These are phyloP conservation scores for Tetrahymena elliotti DNA, from an alignment of 73 alveolate genomes.

Conservation along the genomic window DNA sequence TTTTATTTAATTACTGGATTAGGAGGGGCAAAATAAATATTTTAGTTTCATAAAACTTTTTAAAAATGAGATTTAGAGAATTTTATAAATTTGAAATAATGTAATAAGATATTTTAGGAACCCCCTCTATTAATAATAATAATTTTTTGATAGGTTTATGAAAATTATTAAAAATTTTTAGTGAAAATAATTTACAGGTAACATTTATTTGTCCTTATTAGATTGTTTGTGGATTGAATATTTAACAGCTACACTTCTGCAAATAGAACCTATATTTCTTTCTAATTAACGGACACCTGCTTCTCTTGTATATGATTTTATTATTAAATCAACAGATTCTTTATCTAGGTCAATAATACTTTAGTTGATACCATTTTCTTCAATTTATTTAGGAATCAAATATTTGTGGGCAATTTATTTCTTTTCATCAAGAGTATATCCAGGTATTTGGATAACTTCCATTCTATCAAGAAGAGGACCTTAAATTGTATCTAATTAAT, in stretches of 20 bases:
- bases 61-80: too few relatives aligned
- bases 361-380: conserved; percentile 62
- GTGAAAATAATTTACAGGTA: background rate
- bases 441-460: conserved; percentile 87
- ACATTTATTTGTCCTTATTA: background rate
- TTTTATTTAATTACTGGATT: too few relatives aligned
- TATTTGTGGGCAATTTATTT: conserved; percentile 70
- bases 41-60: too few relatives aligned
- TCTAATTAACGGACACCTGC: conserved; percentile 81
- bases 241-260: conserved; percentile 64
- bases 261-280: conserved; percentile 66
- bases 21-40: too few relatives aligned
- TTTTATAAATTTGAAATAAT: too few relatives aligned
- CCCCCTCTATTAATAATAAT: too few relatives aligned
- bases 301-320: conserved; percentile 62
- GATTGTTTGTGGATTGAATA: conserved; percentile 23
- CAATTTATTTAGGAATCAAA: conserved; percentile 79
- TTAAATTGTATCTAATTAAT: conserved; percentile 71
- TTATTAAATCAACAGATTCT: conserved; percentile 38
- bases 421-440: conserved; percentile 78
- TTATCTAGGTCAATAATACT: conserved; percentile 40
- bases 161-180: too few relatives aligned
- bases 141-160: too few relatives aligned
- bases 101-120: too few relatives aligned
- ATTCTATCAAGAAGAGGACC: conserved; percentile 87